A percentile compares a stretch with the other conserved stretches of the same genome.
Evolutionary conservation across 106 monocot species (phyloP).

Genomic region (Dioscorea alata): DNA sequence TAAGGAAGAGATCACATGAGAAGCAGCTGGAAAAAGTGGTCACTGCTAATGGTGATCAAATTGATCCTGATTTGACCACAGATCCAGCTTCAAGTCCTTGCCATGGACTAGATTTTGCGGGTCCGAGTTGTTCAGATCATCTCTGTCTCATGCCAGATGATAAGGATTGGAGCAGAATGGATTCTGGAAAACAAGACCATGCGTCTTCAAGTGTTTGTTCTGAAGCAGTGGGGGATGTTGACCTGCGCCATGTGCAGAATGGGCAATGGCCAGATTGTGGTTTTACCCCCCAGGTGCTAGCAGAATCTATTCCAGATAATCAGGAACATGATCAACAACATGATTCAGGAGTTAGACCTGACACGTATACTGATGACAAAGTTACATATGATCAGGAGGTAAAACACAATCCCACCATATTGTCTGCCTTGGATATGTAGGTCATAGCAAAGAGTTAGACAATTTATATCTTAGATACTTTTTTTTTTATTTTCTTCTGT

Average conservation of each 20-base stretch:
- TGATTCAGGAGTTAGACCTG: neutral
- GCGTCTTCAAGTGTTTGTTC: slow-evolving; percentile 7
- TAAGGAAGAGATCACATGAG: neutral
- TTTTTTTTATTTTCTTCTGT: neutral
- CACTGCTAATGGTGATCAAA: neutral
- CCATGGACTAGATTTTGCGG: neutral
- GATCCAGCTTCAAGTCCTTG: neutral
- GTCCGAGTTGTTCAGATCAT: neutral
- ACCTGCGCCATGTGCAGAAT: neutral
- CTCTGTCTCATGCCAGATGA: slow-evolving; percentile 1
- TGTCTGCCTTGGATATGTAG: neutral
- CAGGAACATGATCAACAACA: slow-evolving; percentile 4
- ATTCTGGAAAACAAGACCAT: neutral
- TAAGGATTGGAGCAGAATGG: neutral
- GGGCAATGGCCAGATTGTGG: slow-evolving; percentile 2
- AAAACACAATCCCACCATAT: neutral
- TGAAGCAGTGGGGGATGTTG: slow-evolving; percentile 8
- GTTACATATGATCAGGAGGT: slow-evolving; percentile 26
- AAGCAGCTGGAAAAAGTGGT: slow-evolving; percentile 10
- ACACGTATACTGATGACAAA: slow-evolving; percentile 10
- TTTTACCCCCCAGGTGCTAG: slow-evolving; percentile 3
- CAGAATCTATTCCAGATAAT: slow-evolving; percentile 6
- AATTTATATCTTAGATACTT: neutral
- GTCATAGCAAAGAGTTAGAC: neutral
- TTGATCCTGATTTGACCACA: neutral